Percentiles rank a stretch among this genome's conserved stretches.
These are phyloP conservation scores for Alternaria longipes DNA, from an alignment of 2,329 filamentous ascomycete genomes.

Conservation along the genomic window DNA sequence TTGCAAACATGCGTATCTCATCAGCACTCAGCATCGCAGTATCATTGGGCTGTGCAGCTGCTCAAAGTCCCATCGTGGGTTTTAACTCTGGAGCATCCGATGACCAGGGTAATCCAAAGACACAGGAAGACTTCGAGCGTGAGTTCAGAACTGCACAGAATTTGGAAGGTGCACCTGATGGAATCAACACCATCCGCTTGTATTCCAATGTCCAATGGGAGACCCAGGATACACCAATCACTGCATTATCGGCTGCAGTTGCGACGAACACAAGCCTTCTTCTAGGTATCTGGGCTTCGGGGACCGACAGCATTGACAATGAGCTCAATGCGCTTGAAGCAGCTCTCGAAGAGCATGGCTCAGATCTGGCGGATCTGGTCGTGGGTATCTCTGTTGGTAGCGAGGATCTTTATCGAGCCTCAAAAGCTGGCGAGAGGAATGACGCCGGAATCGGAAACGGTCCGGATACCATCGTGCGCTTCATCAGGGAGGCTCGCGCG, in stretches of 20 bases:
- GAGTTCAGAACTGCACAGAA: constrained; percentile 72
- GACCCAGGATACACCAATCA: constrained; percentile 70
- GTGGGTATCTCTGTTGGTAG: constrained; percentile 50
- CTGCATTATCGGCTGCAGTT: constrained; percentile 51
- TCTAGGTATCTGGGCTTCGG: constrained; percentile 63
- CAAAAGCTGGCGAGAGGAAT: constrained; percentile 70
- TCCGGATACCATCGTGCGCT: constrained; percentile 69
- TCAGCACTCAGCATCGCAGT: background rate
- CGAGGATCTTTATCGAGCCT: constrained; percentile 71
- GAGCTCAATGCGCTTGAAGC: constrained; percentile 45
- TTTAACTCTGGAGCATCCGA: constrained; percentile 31
- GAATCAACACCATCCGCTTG: constrained; percentile 73
- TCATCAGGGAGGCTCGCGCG: constrained; percentile 55
- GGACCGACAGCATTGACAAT: constrained; percentile 52
- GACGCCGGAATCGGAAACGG: constrained; percentile 69
- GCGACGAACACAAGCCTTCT: constrained; percentile 48
- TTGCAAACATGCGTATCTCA: background rate
- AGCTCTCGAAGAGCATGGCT: constrained; percentile 46
- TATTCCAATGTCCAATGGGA: constrained; percentile 77
- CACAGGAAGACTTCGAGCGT: constrained; percentile 71
- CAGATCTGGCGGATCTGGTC: constrained; percentile 61
- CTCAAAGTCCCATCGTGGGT: background rate
- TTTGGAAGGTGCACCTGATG: constrained; percentile 68
- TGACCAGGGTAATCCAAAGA: constrained; percentile 56
- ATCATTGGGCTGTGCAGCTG: background rate